Evolutionary conservation across 441 rosid genomes (phyloP).

Genomic region (Eutrema salsugineum): DNA sequence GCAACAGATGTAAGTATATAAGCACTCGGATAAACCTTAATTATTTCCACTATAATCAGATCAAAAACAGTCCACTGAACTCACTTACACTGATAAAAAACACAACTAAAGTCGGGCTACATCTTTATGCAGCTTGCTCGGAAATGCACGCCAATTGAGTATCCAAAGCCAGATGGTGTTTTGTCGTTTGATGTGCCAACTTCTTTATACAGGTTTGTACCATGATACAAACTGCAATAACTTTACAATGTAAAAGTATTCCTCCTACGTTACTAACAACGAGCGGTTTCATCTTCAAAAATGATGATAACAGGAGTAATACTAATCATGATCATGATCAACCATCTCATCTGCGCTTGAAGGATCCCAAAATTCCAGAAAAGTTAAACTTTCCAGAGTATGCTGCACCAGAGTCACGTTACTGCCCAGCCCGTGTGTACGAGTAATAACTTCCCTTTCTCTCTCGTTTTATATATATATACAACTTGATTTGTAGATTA

Average conservation of each 20-base stretch:
- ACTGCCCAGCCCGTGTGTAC: slow-evolving; percentile 96
- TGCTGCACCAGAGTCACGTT: slow-evolving; percentile 87
- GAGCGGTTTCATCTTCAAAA: not conserved
- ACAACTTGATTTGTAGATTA: not conserved
- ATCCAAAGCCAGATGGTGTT: slow-evolving; percentile 88
- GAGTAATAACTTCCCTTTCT: slow-evolving; percentile 47
- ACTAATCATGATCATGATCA: slow-evolving; percentile 96
- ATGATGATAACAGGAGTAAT: slow-evolving; percentile 66
- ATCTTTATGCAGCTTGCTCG: slow-evolving; percentile 58
- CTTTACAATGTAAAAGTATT: not conserved
- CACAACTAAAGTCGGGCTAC: not conserved
- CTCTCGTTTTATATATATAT: not conserved
- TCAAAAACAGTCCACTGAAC: not conserved
- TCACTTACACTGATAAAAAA: not conserved
- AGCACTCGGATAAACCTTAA: not conserved
- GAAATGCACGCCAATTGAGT: slow-evolving; percentile 59
- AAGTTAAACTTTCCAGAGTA: slow-evolving; percentile 71
- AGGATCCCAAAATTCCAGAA: slow-evolving; percentile 65
- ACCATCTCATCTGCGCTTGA: slow-evolving; percentile 79
- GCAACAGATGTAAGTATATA: slow-evolving; percentile 65
- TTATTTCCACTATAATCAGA: not conserved
- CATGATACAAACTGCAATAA: not conserved
- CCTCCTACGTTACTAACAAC: not conserved
- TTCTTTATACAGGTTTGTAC: slow-evolving; percentile 80
- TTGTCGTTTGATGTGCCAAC: slow-evolving; percentile 89